A percentile compares a stretch with the other conserved stretches of the same genome.
These are phyloP conservation scores for Paralagenidium karlingii DNA, from an alignment of 352 stramenopile species.

Conservation along the genomic window DNA sequence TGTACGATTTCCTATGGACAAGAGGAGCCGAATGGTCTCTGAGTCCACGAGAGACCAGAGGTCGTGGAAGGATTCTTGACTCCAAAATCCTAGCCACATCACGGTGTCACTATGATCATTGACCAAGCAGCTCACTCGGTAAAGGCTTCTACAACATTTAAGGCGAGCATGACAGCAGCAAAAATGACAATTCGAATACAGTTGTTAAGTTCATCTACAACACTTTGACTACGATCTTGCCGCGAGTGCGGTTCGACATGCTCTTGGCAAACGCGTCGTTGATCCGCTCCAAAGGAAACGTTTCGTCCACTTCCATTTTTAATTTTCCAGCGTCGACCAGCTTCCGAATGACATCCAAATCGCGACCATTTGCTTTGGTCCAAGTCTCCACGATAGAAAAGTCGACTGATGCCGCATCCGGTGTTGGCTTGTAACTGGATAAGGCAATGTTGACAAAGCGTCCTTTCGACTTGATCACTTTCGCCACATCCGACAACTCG, in stretches of 20 bases:
- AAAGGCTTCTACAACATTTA: too few relatives aligned
- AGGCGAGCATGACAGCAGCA: too few relatives aligned
- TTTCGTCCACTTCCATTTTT: constrained; percentile 19
- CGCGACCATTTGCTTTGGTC: constrained; percentile 6
- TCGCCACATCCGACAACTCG: constrained; percentile 19
- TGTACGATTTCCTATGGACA: too few relatives aligned
- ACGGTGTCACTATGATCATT: too few relatives aligned
- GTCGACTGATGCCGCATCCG: constrained; percentile 23
- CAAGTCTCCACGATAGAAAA: constrained; percentile 32
- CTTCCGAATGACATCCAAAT: constrained; percentile 21
- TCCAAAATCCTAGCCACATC: too few relatives aligned
- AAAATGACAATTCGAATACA: too few relatives aligned
- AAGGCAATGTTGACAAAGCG: constrained; percentile 27
- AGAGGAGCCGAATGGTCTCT: too few relatives aligned
- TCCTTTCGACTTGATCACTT: constrained; percentile 18
- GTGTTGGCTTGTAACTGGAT: too few relatives aligned
- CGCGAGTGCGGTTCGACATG: constrained; percentile 26
- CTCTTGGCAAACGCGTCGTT: constrained; percentile 25
- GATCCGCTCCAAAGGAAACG: constrained; percentile 33
- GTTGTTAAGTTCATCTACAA: too few relatives aligned
- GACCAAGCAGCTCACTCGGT: too few relatives aligned
- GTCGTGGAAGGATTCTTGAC: too few relatives aligned
- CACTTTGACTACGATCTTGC: constrained; percentile 61
- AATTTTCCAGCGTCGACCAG: constrained; percentile 27
- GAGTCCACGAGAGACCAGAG: too few relatives aligned